These are phyloP conservation scores for Erodium trifolium DNA, from an alignment of 441 rosid species.

Conservation along the genomic window DNA sequence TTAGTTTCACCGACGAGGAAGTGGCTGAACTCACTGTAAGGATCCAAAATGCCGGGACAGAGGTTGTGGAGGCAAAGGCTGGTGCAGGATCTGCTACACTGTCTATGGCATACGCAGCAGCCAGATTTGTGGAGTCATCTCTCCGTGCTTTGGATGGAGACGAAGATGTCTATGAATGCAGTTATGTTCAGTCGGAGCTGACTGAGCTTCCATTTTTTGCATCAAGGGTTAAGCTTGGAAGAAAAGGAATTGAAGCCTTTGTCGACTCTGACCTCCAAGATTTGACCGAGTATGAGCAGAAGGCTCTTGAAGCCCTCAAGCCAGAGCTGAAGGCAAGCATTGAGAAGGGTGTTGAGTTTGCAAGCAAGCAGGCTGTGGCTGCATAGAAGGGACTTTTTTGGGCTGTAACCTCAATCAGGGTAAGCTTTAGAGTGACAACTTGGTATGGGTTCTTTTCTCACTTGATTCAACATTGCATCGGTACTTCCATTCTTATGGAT, in stretches of 20 bases:
- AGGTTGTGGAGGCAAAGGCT: conserved; percentile 96
- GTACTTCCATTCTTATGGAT: background rate
- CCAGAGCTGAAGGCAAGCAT: conserved; percentile 81
- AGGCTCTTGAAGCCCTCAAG: conserved; percentile 71
- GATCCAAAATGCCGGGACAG: conserved; percentile 96
- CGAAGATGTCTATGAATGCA: conserved; percentile 80
- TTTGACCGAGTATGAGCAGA: conserved; percentile 73
- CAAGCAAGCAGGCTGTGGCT: conserved; percentile 40
- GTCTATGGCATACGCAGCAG: conserved; percentile 97
- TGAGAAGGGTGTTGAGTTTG: conserved; percentile 75
- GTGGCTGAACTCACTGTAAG: conserved; percentile 61
- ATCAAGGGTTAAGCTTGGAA: conserved; percentile 78
- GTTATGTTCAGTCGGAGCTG: conserved; percentile 64
- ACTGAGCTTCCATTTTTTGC: conserved; percentile 91
- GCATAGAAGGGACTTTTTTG: conserved; percentile 24
- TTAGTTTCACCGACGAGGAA: conserved; percentile 67
- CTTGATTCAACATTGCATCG: background rate
- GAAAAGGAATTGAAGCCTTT: conserved; percentile 70
- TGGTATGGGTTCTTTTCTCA: conserved; percentile 1
- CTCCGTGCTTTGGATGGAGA: conserved; percentile 95
- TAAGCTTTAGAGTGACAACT: conserved; percentile 16
- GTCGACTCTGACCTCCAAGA: conserved; percentile 67
- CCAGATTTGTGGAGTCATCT: conserved; percentile 90
- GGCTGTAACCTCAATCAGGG: background rate
- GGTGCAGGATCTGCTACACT: conserved; percentile 96